Evolutionary conservation across 2,329 filamentous ascomycete genomes (phyloP), one percentile per base, ranked within the genome.

Genomic region (Endocalyx cinctus): DNA sequence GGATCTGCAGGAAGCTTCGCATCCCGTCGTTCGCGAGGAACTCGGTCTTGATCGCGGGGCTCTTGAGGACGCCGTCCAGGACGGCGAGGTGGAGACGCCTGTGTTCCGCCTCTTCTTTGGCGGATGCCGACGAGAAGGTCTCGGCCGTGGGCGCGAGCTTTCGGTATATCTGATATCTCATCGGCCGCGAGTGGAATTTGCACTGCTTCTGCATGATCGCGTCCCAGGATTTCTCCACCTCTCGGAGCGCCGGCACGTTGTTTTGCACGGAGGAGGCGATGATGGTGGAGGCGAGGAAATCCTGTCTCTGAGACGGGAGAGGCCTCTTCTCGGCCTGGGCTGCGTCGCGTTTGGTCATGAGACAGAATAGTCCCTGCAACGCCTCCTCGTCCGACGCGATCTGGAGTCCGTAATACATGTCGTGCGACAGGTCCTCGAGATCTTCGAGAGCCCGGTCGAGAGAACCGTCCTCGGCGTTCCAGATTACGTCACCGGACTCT

Each of bases 401-500:
- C 52, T 80, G 74, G 13, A 79, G 62, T 8, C 80, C 80, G 54
- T 82, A 84, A 61, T 82, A 84, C 42, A 83, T 76, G 55, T 83
- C 80, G 54, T 84, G 79, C 0, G 79, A 72, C 17, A 82, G 60
- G 6, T 84, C 79, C 40, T 73, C 66, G n/a, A 84, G 67, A 20
- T 66, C 66, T 20, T 73, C 67, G 6, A 84, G 64, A 0, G 74
- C 72, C 10, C 60, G 59, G 25, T 72, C 67, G 11, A 77, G 60
- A 4, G 51, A 55, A 13, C 43, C 45, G 10, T 11, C 20, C 22
- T n/a, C 11, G 31, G 10, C 16, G 10, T 3, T 17, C n/a, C n/a
- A n/a, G n/a, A n/a, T n/a, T n/a, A n/a, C n/a, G n/a, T n/a, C n/a
- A n/a, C n/a, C n/a, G n/a, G n/a, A n/a, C n/a, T n/a, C n/a, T n/a